Base-by-base conservation (phyloP, 257 asterid species). In the Coffea eugenioides region DNA sequence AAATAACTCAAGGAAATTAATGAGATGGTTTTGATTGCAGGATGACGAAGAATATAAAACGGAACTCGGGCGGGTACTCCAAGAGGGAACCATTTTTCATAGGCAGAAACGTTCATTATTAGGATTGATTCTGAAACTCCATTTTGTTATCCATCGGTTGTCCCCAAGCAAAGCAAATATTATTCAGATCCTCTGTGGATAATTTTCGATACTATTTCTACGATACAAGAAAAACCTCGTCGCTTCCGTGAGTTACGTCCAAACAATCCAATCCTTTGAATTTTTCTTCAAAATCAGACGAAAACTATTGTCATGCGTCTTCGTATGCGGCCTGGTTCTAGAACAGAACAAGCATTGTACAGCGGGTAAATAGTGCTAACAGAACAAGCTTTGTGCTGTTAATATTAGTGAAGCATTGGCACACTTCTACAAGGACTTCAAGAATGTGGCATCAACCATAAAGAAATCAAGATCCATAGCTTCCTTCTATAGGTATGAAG, bases 61-160 rank as follows among this genome's bases (percentile, higher is more conserved):
- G 77, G 71, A 77, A 2, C 9, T 16, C 11, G 12, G 81, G 68
- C 75, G 81, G 80, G 56, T 18, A 10, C 23, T 80, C 78, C 74
- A 66, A 73, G 39, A 65, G 20, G 39, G 57, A 62, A 48, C 13
- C 9, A 4, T 9, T 51, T 45, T 34, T 73, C 79, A 39, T 73
- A 16, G 79, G 16, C 74, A 74, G 79, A 80, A 69, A 48, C 79
- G 83, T 80, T 11, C 25, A n/a, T 27, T 14, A 64, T 21, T 71
- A 45, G 65, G 61, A 64, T 64, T 64, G 69, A 39, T 3, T 39
- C 43, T 25, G 7, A 64, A 64, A 6, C 27, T 64, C 82, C 82
- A 80, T 80, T 80, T 73, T 64, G 74, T 43, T 41, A 31, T 75
- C 25, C 10, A 62, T 23, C 43, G n/a, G 51, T 3, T 18, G 27